Evolutionary conservation across 352 stramenopile genomes (phyloP).

Genomic region (Pythium aristosporum): DNA sequence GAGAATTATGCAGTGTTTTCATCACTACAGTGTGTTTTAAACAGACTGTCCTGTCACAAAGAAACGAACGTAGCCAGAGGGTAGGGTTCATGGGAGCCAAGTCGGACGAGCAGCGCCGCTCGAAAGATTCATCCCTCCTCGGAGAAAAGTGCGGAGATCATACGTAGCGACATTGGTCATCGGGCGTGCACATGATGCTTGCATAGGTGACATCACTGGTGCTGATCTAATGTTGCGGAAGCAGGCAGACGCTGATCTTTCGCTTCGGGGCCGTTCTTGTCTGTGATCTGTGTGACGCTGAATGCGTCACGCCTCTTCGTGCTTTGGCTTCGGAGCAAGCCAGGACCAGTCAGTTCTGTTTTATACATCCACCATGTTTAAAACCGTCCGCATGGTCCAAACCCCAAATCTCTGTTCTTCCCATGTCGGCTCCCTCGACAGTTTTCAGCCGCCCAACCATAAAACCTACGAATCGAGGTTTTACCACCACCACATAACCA

Average conservation of each 20-base stretch:
- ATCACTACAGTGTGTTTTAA: not conserved
- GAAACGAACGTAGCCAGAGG: slow-evolving; percentile 1
- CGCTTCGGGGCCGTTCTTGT: not conserved
- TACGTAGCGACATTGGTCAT: too few species aligned
- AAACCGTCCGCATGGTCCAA: not conserved
- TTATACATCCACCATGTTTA: slow-evolving; percentile 15
- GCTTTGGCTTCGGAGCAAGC: not conserved
- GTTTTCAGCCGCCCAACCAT: slow-evolving; percentile 3
- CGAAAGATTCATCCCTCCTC: not conserved
- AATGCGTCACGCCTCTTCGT: slow-evolving; percentile 11
- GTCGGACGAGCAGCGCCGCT: not conserved
- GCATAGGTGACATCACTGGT: too few species aligned
- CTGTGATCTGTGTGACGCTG: slow-evolving; percentile 16
- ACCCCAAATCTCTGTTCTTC: not conserved
- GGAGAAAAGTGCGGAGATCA: too few species aligned
- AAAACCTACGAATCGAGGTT: slow-evolving; percentile 21
- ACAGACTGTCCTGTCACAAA: not conserved
- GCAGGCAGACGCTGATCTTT: not conserved
- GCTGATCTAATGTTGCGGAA: not conserved
- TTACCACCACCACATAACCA: slow-evolving; percentile 3
- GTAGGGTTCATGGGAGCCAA: not conserved
- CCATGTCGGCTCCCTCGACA: not conserved
- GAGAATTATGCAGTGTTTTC: not conserved
- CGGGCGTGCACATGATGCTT: too few species aligned
- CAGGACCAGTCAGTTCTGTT: slow-evolving; percentile 11